Percentiles rank a stretch among this genome's conserved stretches.
Conservation (phyloP, 2,329 filamentous ascomycete species). For the Trichoderma hamatum region DNA sequence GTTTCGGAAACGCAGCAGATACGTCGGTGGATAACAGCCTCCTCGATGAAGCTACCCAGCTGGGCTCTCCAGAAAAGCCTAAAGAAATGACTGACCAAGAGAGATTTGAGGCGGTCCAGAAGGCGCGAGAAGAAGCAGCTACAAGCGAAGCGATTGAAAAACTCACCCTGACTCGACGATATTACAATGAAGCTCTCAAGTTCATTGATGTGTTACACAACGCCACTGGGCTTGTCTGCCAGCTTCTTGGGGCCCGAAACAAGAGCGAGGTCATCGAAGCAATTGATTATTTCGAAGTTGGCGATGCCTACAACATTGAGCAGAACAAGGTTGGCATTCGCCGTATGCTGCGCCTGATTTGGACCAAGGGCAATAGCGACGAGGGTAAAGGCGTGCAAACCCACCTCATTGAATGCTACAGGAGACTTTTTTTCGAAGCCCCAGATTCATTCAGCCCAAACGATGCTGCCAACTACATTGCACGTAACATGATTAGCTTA, state of each 20-base stretch:
- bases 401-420: constrained; percentile 96
- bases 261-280: constrained; percentile 99
- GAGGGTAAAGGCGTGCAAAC: constrained; percentile 98
- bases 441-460: constrained; percentile 86
- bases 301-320: constrained; percentile 94
- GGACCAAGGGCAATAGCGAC: constrained; percentile 99
- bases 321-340: constrained; percentile 90
- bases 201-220: constrained; percentile 92
- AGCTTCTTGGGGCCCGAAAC: constrained; percentile 90
- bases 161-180: constrained; percentile 83
- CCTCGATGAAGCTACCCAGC: constrained; percentile 84
- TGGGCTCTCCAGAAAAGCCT: constrained; percentile 70
- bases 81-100: constrained; percentile 76
- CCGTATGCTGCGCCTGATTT: constrained; percentile 94
- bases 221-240: constrained; percentile 78
- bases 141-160: constrained; percentile 87
- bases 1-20: constrained; percentile 65
- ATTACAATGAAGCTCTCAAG: constrained; percentile 88
- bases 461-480: constrained; percentile 92
- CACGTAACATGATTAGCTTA: constrained; percentile 97
- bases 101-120: constrained; percentile 71
- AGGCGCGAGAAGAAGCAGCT: constrained; percentile 82
- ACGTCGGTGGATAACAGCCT: constrained; percentile 74
- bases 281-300: constrained; percentile 96
- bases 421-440: constrained; percentile 91